Conservation (phyloP, 495 filamentous ascomycete species). For the Daldinia concentrica region DNA sequence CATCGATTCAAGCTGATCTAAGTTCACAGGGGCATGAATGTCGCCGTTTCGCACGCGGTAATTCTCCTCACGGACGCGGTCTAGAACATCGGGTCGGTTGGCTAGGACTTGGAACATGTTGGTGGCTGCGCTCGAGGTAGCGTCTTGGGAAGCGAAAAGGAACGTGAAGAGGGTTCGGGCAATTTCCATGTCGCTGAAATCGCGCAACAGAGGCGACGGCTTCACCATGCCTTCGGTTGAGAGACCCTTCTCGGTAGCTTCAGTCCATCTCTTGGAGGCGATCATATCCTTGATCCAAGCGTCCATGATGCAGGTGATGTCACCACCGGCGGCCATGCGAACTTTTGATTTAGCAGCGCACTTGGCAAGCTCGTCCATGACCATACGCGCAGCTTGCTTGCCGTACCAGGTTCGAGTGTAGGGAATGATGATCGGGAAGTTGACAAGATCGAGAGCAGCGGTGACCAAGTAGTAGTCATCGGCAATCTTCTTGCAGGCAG, state of each 20-base stretch:
- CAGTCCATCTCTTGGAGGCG: constrained; percentile 78
- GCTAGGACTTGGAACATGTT: constrained; percentile 97
- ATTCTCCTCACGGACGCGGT: constrained; percentile 93
- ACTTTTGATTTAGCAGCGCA: constrained; percentile 94
- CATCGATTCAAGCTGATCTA: constrained; percentile 89
- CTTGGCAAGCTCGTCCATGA: constrained; percentile 86
- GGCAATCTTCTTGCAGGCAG: constrained; percentile 90
- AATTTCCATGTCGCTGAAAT: constrained; percentile 93
- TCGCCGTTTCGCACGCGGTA: constrained; percentile 80
- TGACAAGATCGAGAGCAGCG: constrained; percentile 94
- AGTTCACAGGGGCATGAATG: constrained; percentile 69
- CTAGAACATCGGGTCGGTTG: constrained; percentile 89
- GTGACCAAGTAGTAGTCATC: constrained; percentile 98
- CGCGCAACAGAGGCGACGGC: constrained; percentile 80
- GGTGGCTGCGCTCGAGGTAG: constrained; percentile 89
- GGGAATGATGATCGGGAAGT: constrained; percentile 97
- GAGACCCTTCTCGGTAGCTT: constrained; percentile 72
- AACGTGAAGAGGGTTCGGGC: constrained; percentile 96
- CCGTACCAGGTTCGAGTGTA: constrained; percentile 98
- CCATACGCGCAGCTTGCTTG: constrained; percentile 93
- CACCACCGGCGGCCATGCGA: constrained; percentile 89
- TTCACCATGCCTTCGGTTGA: constrained; percentile 76
- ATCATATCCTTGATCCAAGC: constrained; percentile 89
- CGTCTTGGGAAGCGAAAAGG: constrained; percentile 97
- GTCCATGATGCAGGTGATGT: constrained; percentile 92